Evolutionary conservation across 108 stramenopile genomes (phyloP).

Genomic region (Phaeodactylum tricornutum): DNA sequence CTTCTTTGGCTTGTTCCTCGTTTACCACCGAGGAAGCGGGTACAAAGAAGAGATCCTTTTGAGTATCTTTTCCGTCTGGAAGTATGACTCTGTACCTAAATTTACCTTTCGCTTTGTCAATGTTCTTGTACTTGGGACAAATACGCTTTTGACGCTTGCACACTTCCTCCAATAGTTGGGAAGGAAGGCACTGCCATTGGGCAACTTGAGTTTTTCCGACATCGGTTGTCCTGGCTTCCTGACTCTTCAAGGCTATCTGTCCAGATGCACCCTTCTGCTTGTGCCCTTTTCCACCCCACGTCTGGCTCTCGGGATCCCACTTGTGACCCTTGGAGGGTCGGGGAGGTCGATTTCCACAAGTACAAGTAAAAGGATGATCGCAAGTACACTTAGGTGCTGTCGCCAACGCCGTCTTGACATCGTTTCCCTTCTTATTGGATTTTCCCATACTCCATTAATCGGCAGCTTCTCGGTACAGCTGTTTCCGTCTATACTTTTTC

Average conservation of each 20-base stretch:
- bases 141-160: constrained; percentile 54
- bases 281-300: constrained; percentile 85
- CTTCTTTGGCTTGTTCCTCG: constrained; percentile 80
- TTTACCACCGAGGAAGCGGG: constrained; percentile 47
- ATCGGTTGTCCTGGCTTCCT: constrained; percentile 43
- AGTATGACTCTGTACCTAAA: constrained; percentile 52
- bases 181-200: constrained; percentile 84
- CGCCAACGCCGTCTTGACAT: neutral
- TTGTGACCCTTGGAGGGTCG: constrained; percentile 66
- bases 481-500: no score
- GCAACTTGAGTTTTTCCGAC: constrained; percentile 63
- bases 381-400: constrained; percentile 46
- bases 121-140: constrained; percentile 38
- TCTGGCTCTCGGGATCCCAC: constrained; percentile 68
- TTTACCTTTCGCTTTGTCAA: constrained; percentile 4
- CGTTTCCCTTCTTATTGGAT: constrained; percentile 4
- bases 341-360: constrained; percentile 78
- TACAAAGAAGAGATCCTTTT: constrained; percentile 69
- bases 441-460: constrained; percentile 2
- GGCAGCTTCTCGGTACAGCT: neutral
- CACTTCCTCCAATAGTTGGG: constrained; percentile 54
- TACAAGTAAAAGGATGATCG: constrained; percentile 71
- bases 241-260: constrained; percentile 36
- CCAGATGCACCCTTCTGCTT: constrained; percentile 76
- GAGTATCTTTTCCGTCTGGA: constrained; percentile 64